phyloP scores from a whole-genome alignment of 805 yeast genomes.

The Sugiyamaella marilandica region DNA sequence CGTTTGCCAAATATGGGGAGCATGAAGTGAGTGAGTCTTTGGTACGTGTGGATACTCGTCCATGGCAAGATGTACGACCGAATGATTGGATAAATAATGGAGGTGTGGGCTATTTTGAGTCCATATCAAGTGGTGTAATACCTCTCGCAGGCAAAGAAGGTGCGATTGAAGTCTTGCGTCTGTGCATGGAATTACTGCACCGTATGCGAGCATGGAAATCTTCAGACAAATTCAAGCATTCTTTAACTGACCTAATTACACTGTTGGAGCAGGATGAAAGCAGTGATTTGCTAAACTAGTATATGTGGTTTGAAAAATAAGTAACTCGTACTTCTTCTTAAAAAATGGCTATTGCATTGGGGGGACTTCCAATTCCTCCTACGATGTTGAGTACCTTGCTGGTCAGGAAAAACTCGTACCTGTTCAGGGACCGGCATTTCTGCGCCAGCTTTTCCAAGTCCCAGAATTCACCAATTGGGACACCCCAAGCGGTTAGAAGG shows the following conservation, averaged over 20 bases:
- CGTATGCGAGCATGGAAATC: background rate
- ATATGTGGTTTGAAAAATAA: too few species aligned
- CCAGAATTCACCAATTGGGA: slow-evolving; percentile 34
- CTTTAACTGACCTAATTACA: background rate
- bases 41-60: slow-evolving; percentile 3
- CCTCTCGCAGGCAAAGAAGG: slow-evolving; percentile 5
- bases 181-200: background rate
- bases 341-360: slow-evolving; percentile 43
- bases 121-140: background rate
- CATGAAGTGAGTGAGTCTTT: background rate
- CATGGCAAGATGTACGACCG: slow-evolving; percentile 4
- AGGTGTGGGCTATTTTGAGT: slow-evolving; percentile 1
- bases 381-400: slow-evolving; percentile 32
- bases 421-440: slow-evolving; percentile 25
- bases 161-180: slow-evolving; percentile 2
- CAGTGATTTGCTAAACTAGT: background rate
- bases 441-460: slow-evolving; percentile 31
- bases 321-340: too few species aligned
- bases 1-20: slow-evolving; percentile 5
- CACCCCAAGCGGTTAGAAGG: slow-evolving; percentile 33
- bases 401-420: slow-evolving; percentile 32
- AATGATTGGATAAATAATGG: background rate
- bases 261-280: background rate
- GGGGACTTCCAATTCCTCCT: slow-evolving; percentile 36
- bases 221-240: background rate